Conservation (phyloP, 1,284 basidiomycete species). For the Trichosporon coremiiforme region DNA sequence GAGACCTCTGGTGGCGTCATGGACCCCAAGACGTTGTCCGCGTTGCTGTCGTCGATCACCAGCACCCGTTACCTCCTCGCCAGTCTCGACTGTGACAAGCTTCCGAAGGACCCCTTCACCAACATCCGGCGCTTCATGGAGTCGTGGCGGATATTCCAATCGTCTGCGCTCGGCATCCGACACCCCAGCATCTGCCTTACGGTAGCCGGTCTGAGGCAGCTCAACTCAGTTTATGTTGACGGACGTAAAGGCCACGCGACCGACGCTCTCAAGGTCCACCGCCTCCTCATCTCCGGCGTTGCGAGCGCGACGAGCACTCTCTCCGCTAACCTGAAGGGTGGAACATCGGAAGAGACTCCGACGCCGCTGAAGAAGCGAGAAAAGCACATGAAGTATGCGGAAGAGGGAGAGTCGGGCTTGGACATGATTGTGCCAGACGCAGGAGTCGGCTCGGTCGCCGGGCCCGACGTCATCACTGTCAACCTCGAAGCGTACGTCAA, state of each 20-base stretch:
- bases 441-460: constrained; percentile 47
- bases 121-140: constrained; percentile 41
- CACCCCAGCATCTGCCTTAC: constrained; percentile 29
- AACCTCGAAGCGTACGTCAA: constrained; percentile 51
- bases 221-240: constrained; percentile 40
- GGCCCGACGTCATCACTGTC: constrained; percentile 49
- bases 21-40: constrained; percentile 48
- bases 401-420: constrained; percentile 36
- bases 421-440: constrained; percentile 47
- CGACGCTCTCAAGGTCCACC: constrained; percentile 48
- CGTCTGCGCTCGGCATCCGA: neutral
- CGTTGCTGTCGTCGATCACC: constrained; percentile 49
- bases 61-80: constrained; percentile 49
- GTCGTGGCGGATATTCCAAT: constrained; percentile 43
- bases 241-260: constrained; percentile 40
- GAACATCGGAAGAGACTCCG: constrained; percentile 36
- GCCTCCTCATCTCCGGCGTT: constrained; percentile 46
- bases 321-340: constrained; percentile 47
- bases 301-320: constrained; percentile 45
- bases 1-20: constrained; percentile 53
- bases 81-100: constrained; percentile 43
- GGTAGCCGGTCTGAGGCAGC: constrained; percentile 38
- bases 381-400: constrained; percentile 41
- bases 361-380: constrained; percentile 47
- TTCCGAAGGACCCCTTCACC: constrained; percentile 51